Evolutionary conservation across 768 basidiomycete genomes (phyloP).

Genomic region (Hericium rajendrae): DNA sequence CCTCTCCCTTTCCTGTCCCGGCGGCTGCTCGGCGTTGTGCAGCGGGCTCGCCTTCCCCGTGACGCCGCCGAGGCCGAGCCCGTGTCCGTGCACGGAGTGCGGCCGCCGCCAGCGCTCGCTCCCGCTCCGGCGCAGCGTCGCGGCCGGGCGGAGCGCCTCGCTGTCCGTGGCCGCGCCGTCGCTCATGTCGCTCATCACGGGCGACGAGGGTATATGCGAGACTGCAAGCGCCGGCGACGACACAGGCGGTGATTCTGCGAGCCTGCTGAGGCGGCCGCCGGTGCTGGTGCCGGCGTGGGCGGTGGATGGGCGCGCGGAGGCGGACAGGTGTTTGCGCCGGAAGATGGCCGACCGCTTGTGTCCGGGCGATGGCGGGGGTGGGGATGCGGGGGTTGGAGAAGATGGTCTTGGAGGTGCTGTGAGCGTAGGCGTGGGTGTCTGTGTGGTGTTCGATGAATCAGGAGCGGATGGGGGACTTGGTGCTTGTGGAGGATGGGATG

Average conservation of each 20-base stretch:
- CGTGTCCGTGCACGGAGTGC: constrained; percentile 8
- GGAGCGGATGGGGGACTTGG: neutral
- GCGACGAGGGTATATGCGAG: neutral
- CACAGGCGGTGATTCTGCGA: neutral
- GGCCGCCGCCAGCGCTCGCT: constrained; percentile 1
- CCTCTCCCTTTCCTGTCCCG: constrained; percentile 14
- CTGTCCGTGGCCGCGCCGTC: neutral
- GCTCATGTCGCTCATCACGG: neutral
- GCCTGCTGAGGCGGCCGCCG: neutral
- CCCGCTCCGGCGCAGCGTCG: neutral
- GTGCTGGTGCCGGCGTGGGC: neutral
- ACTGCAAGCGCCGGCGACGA: neutral
- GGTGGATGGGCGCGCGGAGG: neutral
- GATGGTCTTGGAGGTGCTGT: neutral
- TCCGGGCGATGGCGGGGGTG: constrained; percentile 2
- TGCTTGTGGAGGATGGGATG: neutral
- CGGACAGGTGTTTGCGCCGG: constrained; percentile 1
- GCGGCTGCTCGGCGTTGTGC: neutral
- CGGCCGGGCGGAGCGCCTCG: neutral
- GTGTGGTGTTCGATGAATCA: neutral
- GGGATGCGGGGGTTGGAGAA: neutral
- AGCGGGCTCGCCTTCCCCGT: neutral
- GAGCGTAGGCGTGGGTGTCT: neutral
- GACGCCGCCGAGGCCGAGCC: neutral
- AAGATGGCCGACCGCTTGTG: constrained; percentile 17